Conservation (phyloP, 2,329 filamentous ascomycete species). For the Helotiales sp. region DNA sequence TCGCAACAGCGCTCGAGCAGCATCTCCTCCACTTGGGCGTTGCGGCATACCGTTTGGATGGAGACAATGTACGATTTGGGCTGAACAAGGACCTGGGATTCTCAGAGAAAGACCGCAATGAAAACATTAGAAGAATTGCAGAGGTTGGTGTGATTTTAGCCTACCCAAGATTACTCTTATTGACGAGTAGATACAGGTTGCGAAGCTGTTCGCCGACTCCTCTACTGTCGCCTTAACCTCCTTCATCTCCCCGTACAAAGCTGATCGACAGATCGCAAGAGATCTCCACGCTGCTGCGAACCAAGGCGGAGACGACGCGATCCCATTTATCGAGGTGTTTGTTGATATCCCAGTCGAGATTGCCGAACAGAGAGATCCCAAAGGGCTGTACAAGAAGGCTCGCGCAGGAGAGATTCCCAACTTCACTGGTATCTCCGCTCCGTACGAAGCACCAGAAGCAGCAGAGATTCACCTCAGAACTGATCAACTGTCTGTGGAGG, state of each 20-base stretch:
- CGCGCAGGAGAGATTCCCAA: slow-evolving; percentile 92
- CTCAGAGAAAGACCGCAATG: slow-evolving; percentile 87
- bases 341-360: slow-evolving; percentile 90
- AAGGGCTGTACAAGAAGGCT: slow-evolving; percentile 98
- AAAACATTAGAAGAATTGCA: slow-evolving; percentile 96
- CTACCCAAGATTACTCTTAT: neutral
- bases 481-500: slow-evolving; percentile 79
- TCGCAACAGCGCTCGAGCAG: slow-evolving; percentile 95
- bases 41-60: slow-evolving; percentile 89
- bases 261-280: slow-evolving; percentile 81
- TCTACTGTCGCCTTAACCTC: slow-evolving; percentile 87
- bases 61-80: slow-evolving; percentile 97
- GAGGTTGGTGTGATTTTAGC: slow-evolving; percentile 51
- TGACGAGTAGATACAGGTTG: slow-evolving; percentile 55
- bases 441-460: slow-evolving; percentile 85
- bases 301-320: slow-evolving; percentile 56
- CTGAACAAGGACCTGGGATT: slow-evolving; percentile 98
- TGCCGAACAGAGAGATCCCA: slow-evolving; percentile 92
- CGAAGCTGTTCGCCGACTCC: slow-evolving; percentile 93
- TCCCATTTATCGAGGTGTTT: slow-evolving; percentile 92
- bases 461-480: slow-evolving; percentile 88
- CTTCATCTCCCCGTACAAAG: slow-evolving; percentile 94
- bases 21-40: slow-evolving; percentile 86
- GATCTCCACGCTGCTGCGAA: slow-evolving; percentile 68
- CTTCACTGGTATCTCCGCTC: slow-evolving; percentile 93